Percentiles rank a stretch among this genome's conserved stretches.
phyloP scores from a whole-genome alignment of 768 basidiomycete species.

The Tephrocybe sp. region DNA sequence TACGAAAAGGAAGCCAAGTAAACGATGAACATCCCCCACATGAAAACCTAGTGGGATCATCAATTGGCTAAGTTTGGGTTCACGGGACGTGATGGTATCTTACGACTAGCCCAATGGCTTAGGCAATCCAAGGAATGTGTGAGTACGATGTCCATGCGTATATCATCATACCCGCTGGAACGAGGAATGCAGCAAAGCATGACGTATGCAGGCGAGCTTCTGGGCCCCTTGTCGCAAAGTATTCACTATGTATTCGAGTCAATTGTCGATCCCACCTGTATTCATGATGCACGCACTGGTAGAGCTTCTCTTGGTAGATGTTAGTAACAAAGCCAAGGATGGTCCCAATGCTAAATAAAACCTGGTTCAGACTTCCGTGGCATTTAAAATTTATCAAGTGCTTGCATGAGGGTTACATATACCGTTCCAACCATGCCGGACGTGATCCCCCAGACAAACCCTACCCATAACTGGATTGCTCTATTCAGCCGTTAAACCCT shows the following conservation, averaged over 20 bases:
- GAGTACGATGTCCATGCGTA: conserved; percentile 67
- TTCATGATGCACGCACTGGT: conserved; percentile 16
- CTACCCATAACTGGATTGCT: conserved; percentile 56
- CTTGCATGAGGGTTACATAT: conserved; percentile 55
- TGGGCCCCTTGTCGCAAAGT: conserved; percentile 32
- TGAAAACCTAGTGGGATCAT: conserved; percentile 42
- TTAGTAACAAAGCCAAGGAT: conserved; percentile 44
- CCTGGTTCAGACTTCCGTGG: no score
- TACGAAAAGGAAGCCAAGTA: conserved; percentile 59
- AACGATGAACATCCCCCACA: conserved; percentile 47
- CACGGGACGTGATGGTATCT: conserved; percentile 7
- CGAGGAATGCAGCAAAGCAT: conserved; percentile 49
- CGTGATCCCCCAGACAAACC: conserved; percentile 76
- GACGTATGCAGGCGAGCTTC: conserved; percentile 63
- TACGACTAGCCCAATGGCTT: conserved; percentile 50
- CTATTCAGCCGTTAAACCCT: background rate
- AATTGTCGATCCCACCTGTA: background rate
- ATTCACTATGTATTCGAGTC: conserved; percentile 20
- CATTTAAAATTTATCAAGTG: no score
- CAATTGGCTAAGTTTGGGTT: background rate
- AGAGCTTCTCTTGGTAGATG: conserved; percentile 47
- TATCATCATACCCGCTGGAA: conserved; percentile 63
- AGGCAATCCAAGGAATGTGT: conserved; percentile 58
- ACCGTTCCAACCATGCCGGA: conserved; percentile 67
- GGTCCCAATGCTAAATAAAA: conserved; percentile 45